phyloP scores from a whole-genome alignment of 441 rosid species.

The Iberis amara region DNA sequence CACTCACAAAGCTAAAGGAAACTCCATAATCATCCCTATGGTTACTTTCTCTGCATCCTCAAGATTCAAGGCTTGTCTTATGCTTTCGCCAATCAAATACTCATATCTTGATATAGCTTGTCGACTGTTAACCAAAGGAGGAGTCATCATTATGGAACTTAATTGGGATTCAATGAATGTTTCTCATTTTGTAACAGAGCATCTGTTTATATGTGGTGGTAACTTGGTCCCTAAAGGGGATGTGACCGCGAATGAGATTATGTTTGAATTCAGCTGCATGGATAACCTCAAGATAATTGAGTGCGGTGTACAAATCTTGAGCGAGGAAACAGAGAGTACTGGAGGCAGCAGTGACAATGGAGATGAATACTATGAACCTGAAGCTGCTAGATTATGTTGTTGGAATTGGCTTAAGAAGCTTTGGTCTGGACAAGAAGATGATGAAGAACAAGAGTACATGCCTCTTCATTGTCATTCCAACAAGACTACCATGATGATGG shows the following conservation, averaged over 20 bases:
- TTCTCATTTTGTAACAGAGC: background rate
- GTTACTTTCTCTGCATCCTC: background rate
- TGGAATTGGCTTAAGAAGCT: too few species aligned
- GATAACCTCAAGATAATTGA: conserved; percentile 17
- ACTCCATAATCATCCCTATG: conserved; percentile 5
- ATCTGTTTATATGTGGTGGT: conserved; percentile 4
- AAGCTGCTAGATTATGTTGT: too few species aligned
- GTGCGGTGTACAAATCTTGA: conserved; percentile 19
- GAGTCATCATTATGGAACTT: background rate
- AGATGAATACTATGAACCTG: conserved; percentile 6
- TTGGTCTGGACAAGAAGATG: too few species aligned
- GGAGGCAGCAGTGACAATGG: background rate
- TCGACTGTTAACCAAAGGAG: background rate
- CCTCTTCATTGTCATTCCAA: too few species aligned
- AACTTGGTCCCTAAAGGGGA: background rate
- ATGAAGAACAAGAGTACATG: too few species aligned
- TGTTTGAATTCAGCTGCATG: conserved; percentile 16
- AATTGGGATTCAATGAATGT: background rate
- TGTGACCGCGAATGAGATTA: background rate
- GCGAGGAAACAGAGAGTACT: conserved; percentile 16
- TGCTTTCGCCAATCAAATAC: conserved; percentile 5
- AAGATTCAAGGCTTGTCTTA: conserved; percentile 8
- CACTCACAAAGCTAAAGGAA: conserved; percentile 2
- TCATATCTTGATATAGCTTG: conserved; percentile 5
- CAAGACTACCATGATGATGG: too few species aligned